Percentiles rank a stretch among this genome's conserved stretches.
phyloP scores from a whole-genome alignment of 2,329 filamentous ascomycete species.

The Cladobotryum protrusum region DNA sequence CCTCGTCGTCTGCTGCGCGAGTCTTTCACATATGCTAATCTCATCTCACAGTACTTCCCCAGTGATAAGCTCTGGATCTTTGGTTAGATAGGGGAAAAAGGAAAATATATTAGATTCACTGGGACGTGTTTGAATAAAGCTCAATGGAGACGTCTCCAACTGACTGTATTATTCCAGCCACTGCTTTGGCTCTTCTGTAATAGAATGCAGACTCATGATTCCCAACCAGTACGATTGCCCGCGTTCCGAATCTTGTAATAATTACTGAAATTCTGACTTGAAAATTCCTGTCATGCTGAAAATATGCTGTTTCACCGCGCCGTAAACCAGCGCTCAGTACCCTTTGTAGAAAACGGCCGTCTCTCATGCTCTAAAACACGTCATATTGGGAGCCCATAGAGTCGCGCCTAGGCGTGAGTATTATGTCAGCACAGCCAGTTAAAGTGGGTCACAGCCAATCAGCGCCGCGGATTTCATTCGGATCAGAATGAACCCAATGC shows the following conservation, averaged over 20 bases:
- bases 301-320: background rate
- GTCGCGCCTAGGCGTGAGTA: background rate
- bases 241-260: background rate
- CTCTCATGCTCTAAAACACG: background rate
- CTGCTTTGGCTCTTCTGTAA: background rate
- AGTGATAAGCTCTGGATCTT: constrained; percentile 54
- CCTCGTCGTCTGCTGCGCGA: background rate
- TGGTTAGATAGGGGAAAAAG: constrained; percentile 32
- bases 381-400: too few species aligned
- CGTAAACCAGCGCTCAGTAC: background rate
- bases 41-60: constrained; percentile 42
- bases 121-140: background rate
- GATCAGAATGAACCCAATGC: too few species aligned
- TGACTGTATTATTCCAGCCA: background rate
- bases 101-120: background rate
- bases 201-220: background rate
- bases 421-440: too few species aligned
- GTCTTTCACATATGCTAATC: background rate
- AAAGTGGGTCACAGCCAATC: too few species aligned
- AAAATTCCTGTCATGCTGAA: background rate
- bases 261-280: background rate
- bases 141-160: too few species aligned
- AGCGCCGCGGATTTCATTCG: too few species aligned
- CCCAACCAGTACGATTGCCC: too few species aligned
- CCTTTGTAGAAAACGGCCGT: background rate